These are phyloP conservation scores for Aspergillus nidulans DNA, from an alignment of 495 filamentous ascomycete genomes.

Conservation along the genomic window DNA sequence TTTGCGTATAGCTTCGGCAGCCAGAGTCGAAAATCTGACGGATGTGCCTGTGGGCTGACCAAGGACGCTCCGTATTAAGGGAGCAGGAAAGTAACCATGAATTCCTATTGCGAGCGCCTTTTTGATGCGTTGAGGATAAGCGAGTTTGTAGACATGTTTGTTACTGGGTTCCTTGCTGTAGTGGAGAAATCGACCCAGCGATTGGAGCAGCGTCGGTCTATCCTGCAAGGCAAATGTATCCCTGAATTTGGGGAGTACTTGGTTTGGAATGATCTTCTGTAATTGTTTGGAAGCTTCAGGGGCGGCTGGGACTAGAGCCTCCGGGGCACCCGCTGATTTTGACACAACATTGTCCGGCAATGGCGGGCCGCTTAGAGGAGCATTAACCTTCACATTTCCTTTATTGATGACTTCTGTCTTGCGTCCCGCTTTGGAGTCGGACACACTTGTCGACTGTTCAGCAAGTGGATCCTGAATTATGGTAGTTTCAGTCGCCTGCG, in stretches of 20 bases:
- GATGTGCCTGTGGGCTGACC: slow-evolving; percentile 96
- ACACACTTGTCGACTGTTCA: slow-evolving; percentile 13
- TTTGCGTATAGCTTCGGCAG: slow-evolving; percentile 73
- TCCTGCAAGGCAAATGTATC: slow-evolving; percentile 64
- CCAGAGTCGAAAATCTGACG: slow-evolving; percentile 84
- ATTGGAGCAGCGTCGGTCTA: slow-evolving; percentile 66
- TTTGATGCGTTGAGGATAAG: slow-evolving; percentile 65
- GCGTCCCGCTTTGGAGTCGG: slow-evolving; percentile 22
- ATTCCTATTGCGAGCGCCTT: slow-evolving; percentile 89
- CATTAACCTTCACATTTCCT: slow-evolving; percentile 36
- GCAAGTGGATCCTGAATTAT: slow-evolving; percentile 46
- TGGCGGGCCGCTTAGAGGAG: slow-evolving; percentile 40
- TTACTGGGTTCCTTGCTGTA: slow-evolving; percentile 55
- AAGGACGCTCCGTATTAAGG: slow-evolving; percentile 75
- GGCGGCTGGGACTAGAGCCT: slow-evolving; percentile 27
- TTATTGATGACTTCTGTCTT: slow-evolving; percentile 45
- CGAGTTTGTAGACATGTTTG: slow-evolving; percentile 69
- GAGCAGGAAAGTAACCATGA: slow-evolving; percentile 89
- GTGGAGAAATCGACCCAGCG: slow-evolving; percentile 63
- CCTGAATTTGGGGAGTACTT: slow-evolving; percentile 64
- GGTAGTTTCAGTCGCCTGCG: slow-evolving; percentile 62
- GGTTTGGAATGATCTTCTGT: slow-evolving; percentile 50
- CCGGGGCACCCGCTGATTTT: slow-evolving; percentile 27
- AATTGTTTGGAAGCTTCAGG: slow-evolving; percentile 43
- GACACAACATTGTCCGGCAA: slow-evolving; percentile 32